Evolutionary conservation across 2,329 filamentous ascomycete species (phyloP).

Genomic region (Fusarium sp.): DNA sequence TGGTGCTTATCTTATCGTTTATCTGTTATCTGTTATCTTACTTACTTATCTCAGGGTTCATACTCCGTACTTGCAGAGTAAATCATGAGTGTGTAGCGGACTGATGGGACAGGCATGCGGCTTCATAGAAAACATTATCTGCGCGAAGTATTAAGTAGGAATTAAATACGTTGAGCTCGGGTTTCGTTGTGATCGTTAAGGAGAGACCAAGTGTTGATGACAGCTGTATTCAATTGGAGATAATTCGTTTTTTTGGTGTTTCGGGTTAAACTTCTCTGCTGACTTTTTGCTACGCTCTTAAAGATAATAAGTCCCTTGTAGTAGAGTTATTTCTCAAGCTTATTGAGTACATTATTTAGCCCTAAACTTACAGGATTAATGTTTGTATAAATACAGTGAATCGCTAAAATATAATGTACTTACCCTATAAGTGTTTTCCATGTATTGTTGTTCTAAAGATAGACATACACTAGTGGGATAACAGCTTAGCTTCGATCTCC

Average conservation of each 20-base stretch:
- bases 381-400: accelerated
- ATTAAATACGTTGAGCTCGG: accelerated
- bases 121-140: accelerated
- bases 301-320: accelerated
- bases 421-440: not conserved
- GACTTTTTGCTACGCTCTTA: accelerated
- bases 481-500: accelerated
- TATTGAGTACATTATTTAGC: accelerated
- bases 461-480: accelerated
- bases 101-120: not conserved
- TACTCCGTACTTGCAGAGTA: not conserved
- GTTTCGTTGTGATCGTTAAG: accelerated
- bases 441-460: no score
- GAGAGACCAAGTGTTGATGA: accelerated
- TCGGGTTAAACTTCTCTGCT: no score
- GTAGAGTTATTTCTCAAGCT: accelerated
- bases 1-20: accelerated
- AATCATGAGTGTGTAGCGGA: not conserved
- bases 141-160: accelerated
- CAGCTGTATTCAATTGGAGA: accelerated
- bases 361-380: not conserved
- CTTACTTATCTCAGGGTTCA: not conserved
- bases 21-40: accelerated
- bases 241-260: accelerated
- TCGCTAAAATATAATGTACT: not conserved